Evolutionary conservation across 305 asterid species (phyloP), one percentile per base, ranked within the genome.

Genomic region (Fraxinus angustifolia): DNA sequence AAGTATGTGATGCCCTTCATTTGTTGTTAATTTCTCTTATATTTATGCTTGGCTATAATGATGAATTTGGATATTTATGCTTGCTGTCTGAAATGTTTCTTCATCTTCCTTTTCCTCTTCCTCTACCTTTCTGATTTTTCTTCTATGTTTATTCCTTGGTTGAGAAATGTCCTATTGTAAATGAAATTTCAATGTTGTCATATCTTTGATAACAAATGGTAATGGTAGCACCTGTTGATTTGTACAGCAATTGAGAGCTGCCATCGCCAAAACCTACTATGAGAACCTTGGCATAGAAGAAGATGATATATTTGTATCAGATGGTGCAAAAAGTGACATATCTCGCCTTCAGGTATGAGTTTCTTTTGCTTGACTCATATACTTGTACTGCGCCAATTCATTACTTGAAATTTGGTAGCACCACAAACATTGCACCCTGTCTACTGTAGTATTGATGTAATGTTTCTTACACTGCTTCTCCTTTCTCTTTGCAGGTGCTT

Each of bases 321-420:
- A 96, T 90, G 99, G 99, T 62, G 99, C 99, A 38, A 96, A 96
- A 86, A 94, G 98, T 87, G 99, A 96, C 87, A 94, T 96, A 86
- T 94, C 99, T 81, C 97, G 98, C 82, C 94, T 96, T 79, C 98
- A 96, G 98, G 99, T 96, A 77, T 83, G 77, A 17, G 53, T 33
- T 82, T 50, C 50, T 58, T 56, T 48, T 72, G 56, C 33, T 34
- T 68, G 81, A 58, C 40, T 19, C 19, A 67, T 83, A 14, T 14
- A 40, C 10, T 79, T 80, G 12, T 45, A 67, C 67, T 19, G 72
- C 28, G 8, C 58, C 76, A 35, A 45, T 42, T 72, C 40, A 17
- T 31, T 60, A 4, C 28, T 33, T 78, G 40, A 60, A 35, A 23
- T 14, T 42, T 53, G 33, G 75, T 65, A 50, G 40, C 1, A 70